Percentiles rank a stretch among this genome's conserved stretches.
These are phyloP conservation scores for Neotropicomus parvogracilis DNA, from an alignment of 1,284 basidiomycete genomes.

Conservation along the genomic window DNA sequence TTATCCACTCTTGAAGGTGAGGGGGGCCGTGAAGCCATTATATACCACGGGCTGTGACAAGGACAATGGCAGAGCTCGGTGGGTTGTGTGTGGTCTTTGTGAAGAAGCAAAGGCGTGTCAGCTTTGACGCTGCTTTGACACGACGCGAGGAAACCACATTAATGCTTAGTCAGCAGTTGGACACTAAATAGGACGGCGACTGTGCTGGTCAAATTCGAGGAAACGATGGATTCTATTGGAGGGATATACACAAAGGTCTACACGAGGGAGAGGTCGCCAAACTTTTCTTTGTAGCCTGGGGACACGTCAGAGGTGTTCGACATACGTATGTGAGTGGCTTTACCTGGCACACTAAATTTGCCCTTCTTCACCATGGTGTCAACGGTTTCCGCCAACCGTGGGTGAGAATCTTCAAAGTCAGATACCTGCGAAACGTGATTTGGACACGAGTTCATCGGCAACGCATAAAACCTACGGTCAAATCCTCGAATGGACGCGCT, in stretches of 20 bases:
- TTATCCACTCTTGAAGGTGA: constrained; percentile 62
- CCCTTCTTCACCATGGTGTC: constrained; percentile 99
- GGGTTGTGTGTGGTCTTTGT: constrained; percentile 4
- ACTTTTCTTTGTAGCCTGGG: constrained; percentile 88
- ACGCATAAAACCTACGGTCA: constrained; percentile 63
- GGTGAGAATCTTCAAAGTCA: constrained; percentile 91
- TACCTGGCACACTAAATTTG: constrained; percentile 95
- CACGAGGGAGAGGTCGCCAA: constrained; percentile 87
- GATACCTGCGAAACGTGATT: constrained; percentile 52
- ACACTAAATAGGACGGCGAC: no score
- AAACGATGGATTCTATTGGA: constrained; percentile 17
- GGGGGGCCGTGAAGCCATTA: constrained; percentile 66
- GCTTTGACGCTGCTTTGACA: constrained; percentile 1
- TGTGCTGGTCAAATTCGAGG: not conserved
- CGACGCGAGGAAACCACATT: not conserved
- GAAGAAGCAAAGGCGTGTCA: constrained; percentile 12
- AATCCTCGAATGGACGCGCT: constrained; percentile 95
- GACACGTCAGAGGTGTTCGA: constrained; percentile 6
- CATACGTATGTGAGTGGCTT: constrained; percentile 19
- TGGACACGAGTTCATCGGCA: not conserved
- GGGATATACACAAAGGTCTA: constrained; percentile 44
- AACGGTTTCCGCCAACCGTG: constrained; percentile 88
- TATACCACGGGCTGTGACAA: constrained; percentile 43
- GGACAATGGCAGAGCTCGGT: constrained; percentile 16
- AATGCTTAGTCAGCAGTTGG: constrained; percentile 23